Evolutionary conservation across 2,329 filamentous ascomycete species (phyloP), one percentile per base, ranked within the genome.

Genomic region (Trichoderma sp.): DNA sequence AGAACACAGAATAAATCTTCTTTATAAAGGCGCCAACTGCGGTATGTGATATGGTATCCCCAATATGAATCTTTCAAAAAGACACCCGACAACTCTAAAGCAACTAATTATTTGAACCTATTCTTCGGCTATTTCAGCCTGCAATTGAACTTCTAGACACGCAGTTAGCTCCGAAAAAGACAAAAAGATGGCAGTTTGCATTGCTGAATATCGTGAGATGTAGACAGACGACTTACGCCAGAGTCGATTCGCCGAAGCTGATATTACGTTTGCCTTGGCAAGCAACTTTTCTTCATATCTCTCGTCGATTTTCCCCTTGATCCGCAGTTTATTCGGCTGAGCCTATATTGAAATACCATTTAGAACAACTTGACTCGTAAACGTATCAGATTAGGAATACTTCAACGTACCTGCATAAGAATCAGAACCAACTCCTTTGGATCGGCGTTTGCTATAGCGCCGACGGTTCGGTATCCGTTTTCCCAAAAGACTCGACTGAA

Each of bases 401-500:
- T 59, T 19, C 37, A 15, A 70, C 80, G 71, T 73, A 88, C 88
- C 83, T 91, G 89, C 81, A 91, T 85, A 60, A 94, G 80, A n/a
- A 93, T 80, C 7, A 90, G 90, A 2, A 92, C 81, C 27, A 93
- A 80, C 70, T 92, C 90, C 69, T 84, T 84, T 0, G 88, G 84
- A 69, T 90, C 85, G 0, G 90, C 89, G 71, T 90, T 90, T 5
- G 91, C 90, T 57, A 94, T 81, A 3, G 86, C 83, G 39, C 88
- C 87, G 32, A 93, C 80, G 27, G 86, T 89, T 73, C 87, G 89
- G 73, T 90, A 90, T 1, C 91, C 91, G 75, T 90, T 92, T 67
- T 93, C 91, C 83, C 90, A 91, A 70, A 94, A 90, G 6, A 92
- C 82, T 15, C 86, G 76, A 4, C 79, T 80, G 27, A 13, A 53